phyloP scores from a whole-genome alignment of 495 filamentous ascomycete species.

The Aspergillus nidulans region DNA sequence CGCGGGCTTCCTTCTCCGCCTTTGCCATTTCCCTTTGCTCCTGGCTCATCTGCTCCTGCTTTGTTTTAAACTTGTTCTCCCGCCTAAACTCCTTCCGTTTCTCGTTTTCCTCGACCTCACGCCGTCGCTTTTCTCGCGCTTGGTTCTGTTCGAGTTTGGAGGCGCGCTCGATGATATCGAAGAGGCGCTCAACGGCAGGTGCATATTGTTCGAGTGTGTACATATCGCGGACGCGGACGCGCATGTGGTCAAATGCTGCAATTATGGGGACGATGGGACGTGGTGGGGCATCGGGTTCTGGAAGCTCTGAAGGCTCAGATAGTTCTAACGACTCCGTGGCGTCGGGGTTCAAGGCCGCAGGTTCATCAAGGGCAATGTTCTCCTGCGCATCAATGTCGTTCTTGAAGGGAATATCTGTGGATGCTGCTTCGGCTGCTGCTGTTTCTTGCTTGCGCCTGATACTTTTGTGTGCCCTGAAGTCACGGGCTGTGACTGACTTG shows the following conservation, averaged over 20 bases:
- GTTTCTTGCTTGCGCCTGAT: conserved; percentile 5
- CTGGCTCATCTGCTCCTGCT: conserved; percentile 17
- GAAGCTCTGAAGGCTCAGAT: too few species aligned
- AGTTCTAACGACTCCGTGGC: too few species aligned
- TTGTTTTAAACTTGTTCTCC: not conserved
- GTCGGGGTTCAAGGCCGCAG: not conserved
- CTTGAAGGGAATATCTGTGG: conserved; percentile 25
- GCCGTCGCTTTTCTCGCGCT: not conserved
- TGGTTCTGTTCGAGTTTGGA: conserved; percentile 16
- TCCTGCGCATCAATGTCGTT: conserved; percentile 8
- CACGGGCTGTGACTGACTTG: not conserved
- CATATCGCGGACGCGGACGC: conserved; percentile 76
- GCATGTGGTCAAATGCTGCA: conserved; percentile 89
- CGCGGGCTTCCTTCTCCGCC: not conserved
- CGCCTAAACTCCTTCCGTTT: not conserved
- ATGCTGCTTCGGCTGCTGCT: not conserved
- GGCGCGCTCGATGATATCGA: conserved; percentile 41
- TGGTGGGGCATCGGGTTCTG: not conserved
- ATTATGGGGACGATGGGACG: conserved; percentile 48
- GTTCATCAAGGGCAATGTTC: not conserved
- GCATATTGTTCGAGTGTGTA: conserved; percentile 67
- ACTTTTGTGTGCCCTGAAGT: not conserved
- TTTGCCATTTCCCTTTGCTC: conserved; percentile 11
- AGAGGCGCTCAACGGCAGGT: conserved; percentile 66
- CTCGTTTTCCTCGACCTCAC: not conserved